These are phyloP conservation scores for Hericium alpestre DNA, from an alignment of 768 basidiomycete species.

Conservation along the genomic window DNA sequence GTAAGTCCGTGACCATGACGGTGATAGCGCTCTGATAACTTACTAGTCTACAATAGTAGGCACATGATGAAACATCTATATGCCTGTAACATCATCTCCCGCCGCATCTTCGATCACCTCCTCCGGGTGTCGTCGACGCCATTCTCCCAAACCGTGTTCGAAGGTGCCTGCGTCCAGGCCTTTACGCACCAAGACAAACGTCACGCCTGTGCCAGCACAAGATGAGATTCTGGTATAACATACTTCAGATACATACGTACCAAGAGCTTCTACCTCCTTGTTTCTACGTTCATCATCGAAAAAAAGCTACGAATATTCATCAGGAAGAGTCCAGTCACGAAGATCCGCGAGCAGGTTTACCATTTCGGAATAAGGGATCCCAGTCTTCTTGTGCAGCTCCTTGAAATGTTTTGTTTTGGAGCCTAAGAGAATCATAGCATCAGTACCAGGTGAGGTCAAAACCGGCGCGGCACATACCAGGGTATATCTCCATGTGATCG, in stretches of 20 bases:
- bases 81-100: not conserved
- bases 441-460: no score
- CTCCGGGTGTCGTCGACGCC: not conserved
- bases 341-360: slow-evolving; percentile 19
- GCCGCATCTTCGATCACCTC: not conserved
- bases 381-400: slow-evolving; percentile 44
- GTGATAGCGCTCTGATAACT: no score
- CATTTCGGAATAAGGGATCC: slow-evolving; percentile 44
- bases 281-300: slow-evolving; percentile 41
- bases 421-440: slow-evolving; percentile 31
- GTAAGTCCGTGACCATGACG: no score
- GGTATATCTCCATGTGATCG: slow-evolving; percentile 66
- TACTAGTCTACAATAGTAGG: no score
- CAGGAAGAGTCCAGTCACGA: not conserved
- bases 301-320: slow-evolving; percentile 27
- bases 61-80: not conserved
- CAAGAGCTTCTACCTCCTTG: slow-evolving; percentile 32
- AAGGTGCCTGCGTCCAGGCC: not conserved
- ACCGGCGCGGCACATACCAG: slow-evolving; percentile 29
- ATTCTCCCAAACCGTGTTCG: slow-evolving; percentile 1
- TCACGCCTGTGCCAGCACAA: not conserved
- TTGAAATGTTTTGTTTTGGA: slow-evolving; percentile 80
- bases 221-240: not conserved
- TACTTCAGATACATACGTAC: slow-evolving; percentile 5
- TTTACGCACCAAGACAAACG: not conserved